A percentile compares a stretch with the other conserved stretches of the same genome.
Evolutionary conservation across 768 basidiomycete genomes (phyloP).

Genomic region (Russula dissimulans): DNA sequence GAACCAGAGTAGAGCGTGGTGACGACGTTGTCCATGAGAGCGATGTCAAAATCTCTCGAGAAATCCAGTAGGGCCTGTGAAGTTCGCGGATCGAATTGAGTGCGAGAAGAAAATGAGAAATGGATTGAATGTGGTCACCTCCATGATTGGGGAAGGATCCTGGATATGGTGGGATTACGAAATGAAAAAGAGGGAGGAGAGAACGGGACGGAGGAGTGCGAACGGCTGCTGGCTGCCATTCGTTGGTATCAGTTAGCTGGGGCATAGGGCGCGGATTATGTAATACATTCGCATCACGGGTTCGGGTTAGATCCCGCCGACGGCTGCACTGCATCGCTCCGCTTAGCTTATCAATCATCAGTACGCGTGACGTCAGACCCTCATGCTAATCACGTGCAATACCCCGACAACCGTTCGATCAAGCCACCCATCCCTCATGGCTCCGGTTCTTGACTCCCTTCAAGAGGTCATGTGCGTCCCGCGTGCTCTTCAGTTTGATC

Average conservation of each 20-base stretch:
- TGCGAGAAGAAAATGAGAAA: neutral
- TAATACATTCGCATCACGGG: slow-evolving; percentile 11
- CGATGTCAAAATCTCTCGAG: slow-evolving; percentile 86
- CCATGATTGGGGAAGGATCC: slow-evolving; percentile 9
- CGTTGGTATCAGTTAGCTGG: slow-evolving; percentile 16
- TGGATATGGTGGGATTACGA: neutral
- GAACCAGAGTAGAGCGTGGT: slow-evolving; percentile 82
- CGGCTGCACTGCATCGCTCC: neutral
- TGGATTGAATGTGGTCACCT: neutral
- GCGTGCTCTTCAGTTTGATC: too few species aligned
- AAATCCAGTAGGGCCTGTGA: slow-evolving; percentile 83
- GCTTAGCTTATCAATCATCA: neutral
- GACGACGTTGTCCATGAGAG: slow-evolving; percentile 87
- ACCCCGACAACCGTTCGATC: neutral
- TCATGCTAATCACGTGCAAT: slow-evolving; percentile 5
- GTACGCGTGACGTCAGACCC: slow-evolving; percentile 18
- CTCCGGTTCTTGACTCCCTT: slow-evolving; percentile 2
- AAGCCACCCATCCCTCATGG: neutral
- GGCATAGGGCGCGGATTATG: slow-evolving; percentile 17
- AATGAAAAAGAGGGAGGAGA: neutral
- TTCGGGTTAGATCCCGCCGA: too few species aligned
- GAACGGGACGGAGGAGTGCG: neutral
- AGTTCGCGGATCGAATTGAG: neutral
- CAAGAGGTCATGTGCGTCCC: slow-evolving; percentile 12
- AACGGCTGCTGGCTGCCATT: neutral